Evolutionary conservation across 2,329 filamentous ascomycete genomes (phyloP).

Genomic region (Botrytis aclada): DNA sequence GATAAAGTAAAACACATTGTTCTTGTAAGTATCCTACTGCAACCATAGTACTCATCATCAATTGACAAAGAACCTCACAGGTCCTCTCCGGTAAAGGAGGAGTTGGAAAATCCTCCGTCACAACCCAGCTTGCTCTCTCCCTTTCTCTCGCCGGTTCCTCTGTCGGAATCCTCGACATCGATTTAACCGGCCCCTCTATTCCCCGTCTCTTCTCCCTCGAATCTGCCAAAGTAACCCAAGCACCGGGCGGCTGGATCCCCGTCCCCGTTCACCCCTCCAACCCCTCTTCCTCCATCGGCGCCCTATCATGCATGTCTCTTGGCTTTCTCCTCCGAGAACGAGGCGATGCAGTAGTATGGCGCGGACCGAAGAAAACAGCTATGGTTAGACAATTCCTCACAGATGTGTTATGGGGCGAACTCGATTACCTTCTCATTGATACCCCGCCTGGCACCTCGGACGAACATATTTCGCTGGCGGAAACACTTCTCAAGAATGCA

Average conservation of each 20-base stretch:
- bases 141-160: conserved; percentile 81
- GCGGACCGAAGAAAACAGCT: conserved; percentile 96
- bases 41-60: neutral
- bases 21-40: conserved; percentile 51
- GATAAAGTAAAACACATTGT: conserved; percentile 73
- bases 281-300: conserved; percentile 51
- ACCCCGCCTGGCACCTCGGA: conserved; percentile 95
- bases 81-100: conserved; percentile 95
- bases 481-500: conserved; percentile 70
- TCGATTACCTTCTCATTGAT: conserved; percentile 93
- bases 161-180: conserved; percentile 92
- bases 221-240: conserved; percentile 82
- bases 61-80: conserved; percentile 36
- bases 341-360: conserved; percentile 93
- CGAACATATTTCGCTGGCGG: conserved; percentile 92
- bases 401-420: conserved; percentile 81
- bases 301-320: conserved; percentile 82
- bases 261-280: conserved; percentile 72
- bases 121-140: conserved; percentile 89
- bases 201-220: conserved; percentile 92
- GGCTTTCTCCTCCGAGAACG: conserved; percentile 82
- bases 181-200: conserved; percentile 94
- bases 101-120: conserved; percentile 97
- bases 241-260: conserved; percentile 87
- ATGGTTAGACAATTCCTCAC: conserved; percentile 97